Base-by-base conservation (phyloP, 352 stramenopile species). In the Phytophthora sp. region DNA sequence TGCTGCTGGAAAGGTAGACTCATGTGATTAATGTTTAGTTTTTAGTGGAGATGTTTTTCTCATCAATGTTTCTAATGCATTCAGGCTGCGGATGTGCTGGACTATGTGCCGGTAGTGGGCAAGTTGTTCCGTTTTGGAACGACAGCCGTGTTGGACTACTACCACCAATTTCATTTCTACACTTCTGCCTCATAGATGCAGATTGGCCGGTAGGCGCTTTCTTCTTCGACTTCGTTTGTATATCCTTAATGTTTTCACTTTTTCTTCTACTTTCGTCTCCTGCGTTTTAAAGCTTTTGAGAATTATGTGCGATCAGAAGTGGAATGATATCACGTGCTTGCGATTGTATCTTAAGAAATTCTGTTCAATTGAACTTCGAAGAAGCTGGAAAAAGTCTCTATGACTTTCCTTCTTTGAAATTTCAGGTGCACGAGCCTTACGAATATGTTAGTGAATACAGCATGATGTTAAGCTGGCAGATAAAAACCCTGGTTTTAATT, bases 121-220 rank as follows among this genome's bases (percentile, higher is more conserved):
- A 89, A 87, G 53, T 62, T 89, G 15, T 80, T 93, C 53, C 87
- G 84, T 30, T 81, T 93, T 39, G 78, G 77, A 58, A 77, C 77
- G 28, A 81, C 77, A n/a, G 82, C 77, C 4, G 63, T 93, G 27
- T 46, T 94, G 59, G 76, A 89, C 59, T 94, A 95, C 77, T 94
- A 94, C 72, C 83, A 94, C 76, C 84, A 91, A 48, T 91, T 88
- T 63, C 72, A 95, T 72, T 95, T 95, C 59, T 95, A 95, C 78
- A 94, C 82, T 24, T 92, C 87, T 38, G 87, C 80, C 11, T 95
- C 87, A 68, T 95, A 95, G 66, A 61, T 53, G 9, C 48, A 7
- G 56, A 8, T 64, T 51, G 34, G 20, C 26, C 38, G 21, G 42
- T 41, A 32, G 45, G 44, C 34, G 26, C 34, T 24, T 18, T 52